Base-by-base conservation (phyloP, 2,329 filamentous ascomycete species). In the Trichophyton rubrum region DNA sequence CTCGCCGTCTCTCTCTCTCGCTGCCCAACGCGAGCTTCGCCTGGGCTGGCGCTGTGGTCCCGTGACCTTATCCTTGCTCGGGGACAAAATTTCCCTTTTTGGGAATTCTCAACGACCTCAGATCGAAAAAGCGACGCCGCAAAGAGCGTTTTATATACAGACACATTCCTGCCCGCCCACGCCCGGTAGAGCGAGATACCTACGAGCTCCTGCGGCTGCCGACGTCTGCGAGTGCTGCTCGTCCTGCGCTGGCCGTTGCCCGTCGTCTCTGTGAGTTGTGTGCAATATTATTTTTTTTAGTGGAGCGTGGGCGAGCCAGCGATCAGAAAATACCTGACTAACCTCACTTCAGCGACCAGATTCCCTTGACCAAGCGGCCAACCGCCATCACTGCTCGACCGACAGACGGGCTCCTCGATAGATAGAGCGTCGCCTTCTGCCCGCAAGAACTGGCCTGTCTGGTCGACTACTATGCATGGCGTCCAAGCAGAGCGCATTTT, bases 31-130 rank as follows among this genome's bases (percentile, higher is more conserved):
- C 24, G 24, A 24, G 22, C 41, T 20, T 47, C 15, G 13, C 24
- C 24, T 55, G 33, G 33, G 8, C 15, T 30, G 27, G 17, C 30
- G 15, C 51, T 15, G 4, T 35, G 30, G 51, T 55, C 51, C 51
- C 51, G 51, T 55, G 51, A 55, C 51, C 51, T n/a, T 15, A 55
- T 55, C 51, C 51, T 55, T 55, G 51, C 24, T 51, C 45, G 45
- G 45, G 30, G 51, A 27, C 22, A 17, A 55, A 55, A 55, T 33
- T 55, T 38, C 51, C 51, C 51, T 35, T 55, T 55, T 55, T 27
- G 51, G 51, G 51, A 55, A 27, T 30, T n/a, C 51, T 27, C 51
- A 35, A 55, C 51, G 51, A 55, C 51, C 17, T 55, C 51, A 35
- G 13, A 22, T 6, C 11, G 3, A 27, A 49, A 49, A 49, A 9